Evolutionary conservation across 176 grass and related monocot genomes (phyloP).

Genomic region (Neostapfia colusana): DNA sequence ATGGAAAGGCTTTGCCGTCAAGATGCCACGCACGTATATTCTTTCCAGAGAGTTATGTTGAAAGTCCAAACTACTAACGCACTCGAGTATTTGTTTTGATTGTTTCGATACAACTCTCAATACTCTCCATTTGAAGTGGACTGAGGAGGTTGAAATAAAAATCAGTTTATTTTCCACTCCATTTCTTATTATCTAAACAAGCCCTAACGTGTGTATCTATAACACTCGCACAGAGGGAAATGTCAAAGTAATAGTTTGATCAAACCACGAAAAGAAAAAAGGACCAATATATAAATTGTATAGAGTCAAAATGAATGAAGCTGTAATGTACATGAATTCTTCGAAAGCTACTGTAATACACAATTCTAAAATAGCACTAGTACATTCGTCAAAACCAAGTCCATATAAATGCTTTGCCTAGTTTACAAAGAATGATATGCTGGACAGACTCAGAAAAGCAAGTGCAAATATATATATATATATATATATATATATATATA

Average conservation of each 20-base stretch:
- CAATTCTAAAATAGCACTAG: slow-evolving; percentile 24
- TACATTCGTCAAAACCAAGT: slow-evolving; percentile 42
- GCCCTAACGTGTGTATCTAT: background rate
- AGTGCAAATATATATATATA: too few relatives aligned
- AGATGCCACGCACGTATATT: background rate
- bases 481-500: too few relatives aligned
- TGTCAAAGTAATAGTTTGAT: background rate
- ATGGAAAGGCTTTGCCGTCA: background rate
- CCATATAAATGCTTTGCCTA: slow-evolving; percentile 59
- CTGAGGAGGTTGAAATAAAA: too few relatives aligned
- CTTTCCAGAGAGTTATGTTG: background rate
- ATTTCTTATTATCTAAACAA: too few relatives aligned
- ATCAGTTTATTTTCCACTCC: too few relatives aligned
- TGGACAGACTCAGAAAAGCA: slow-evolving; percentile 36
- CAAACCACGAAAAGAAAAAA: too few relatives aligned
- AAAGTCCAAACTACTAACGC: background rate
- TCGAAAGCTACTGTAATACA: slow-evolving; percentile 36
- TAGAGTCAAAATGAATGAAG: too few relatives aligned
- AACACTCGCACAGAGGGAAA: background rate
- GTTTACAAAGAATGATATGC: slow-evolving; percentile 56
- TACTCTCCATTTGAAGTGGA: too few relatives aligned
- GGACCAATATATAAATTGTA: too few relatives aligned
- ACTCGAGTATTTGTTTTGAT: background rate
- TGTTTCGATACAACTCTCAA: too few relatives aligned
- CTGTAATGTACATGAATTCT: slow-evolving; percentile 45